A percentile compares a stretch with the other conserved stretches of the same genome.
Conservation (phyloP, 1,284 basidiomycete genomes). For the Malassezia restricta region DNA sequence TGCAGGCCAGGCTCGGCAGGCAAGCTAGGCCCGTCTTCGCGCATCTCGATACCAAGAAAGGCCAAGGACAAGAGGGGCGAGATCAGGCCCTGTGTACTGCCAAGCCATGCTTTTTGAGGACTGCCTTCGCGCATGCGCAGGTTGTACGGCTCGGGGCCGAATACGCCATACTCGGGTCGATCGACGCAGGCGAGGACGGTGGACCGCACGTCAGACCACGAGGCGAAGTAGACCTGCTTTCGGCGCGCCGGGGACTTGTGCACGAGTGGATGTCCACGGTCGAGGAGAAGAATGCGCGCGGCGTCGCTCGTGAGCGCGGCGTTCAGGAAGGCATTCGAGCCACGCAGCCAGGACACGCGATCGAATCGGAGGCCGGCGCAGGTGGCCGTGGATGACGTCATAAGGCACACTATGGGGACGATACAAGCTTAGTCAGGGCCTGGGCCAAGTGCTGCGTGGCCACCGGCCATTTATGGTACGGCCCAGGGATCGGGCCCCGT, state of each 20-base stretch:
- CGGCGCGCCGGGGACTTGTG: slow-evolving; percentile 17
- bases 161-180: slow-evolving; percentile 11
- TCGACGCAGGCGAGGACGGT: slow-evolving; percentile 19
- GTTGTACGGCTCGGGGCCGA: slow-evolving; percentile 29
- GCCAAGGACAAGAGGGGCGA: slow-evolving; percentile 26
- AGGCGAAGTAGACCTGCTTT: background rate
- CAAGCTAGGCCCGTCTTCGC: slow-evolving; percentile 10
- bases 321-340: slow-evolving; percentile 41
- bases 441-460: slow-evolving; percentile 1
- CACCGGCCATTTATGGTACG: background rate
- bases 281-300: slow-evolving; percentile 41
- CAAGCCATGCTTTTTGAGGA: slow-evolving; percentile 11
- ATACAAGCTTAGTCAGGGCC: background rate
- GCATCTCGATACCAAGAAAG: slow-evolving; percentile 35
- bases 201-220: slow-evolving; percentile 38
- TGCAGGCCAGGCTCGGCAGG: slow-evolving; percentile 20
- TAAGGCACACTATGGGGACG: background rate
- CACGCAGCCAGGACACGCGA: slow-evolving; percentile 43
- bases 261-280: slow-evolving; percentile 41
- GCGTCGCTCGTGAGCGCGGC: slow-evolving; percentile 31
- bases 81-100: slow-evolving; percentile 24
- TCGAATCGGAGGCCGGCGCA: slow-evolving; percentile 36
- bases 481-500: slow-evolving; percentile 5
- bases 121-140: slow-evolving; percentile 8
- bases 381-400: background rate